Base-by-base conservation (phyloP, 1,284 basidiomycete species). In the Ganoderma lingzhi region DNA sequence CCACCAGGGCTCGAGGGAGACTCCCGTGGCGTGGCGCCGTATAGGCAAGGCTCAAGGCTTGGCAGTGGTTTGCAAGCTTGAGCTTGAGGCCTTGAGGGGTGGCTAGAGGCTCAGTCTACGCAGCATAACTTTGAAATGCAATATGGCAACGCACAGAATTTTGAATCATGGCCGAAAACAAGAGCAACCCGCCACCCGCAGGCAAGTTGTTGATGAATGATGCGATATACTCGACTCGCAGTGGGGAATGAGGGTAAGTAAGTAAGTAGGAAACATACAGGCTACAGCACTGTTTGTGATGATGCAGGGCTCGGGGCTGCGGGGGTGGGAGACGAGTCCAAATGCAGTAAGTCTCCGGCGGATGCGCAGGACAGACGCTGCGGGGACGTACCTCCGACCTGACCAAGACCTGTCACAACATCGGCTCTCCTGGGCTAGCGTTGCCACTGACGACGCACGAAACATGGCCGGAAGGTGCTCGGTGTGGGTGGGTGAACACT, bases 311-410 rank as follows among this genome's bases (percentile, higher is more conserved):
- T 19, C 19, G 45, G 1, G 45, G 45, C 45, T 48, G 48, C 23
- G n/a, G 23, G 19, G 48, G 48, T 10, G 23, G 12, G 48, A 12
- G 48, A 28, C 48, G 23, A 23, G 48, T 28, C 48, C 48, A 28
- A 51, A 51, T 51, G 48, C 48, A 51, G 48, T 51, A 51, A 51
- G 45, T 12, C 45, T 48, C 48, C 48, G 48, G 23, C 10, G 48
- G 48, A 28, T 51, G 48, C 3, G 23, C 48, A 28, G 1, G 19
- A 51, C 48, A 51, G 48, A 28, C 48, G 48, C 48, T 51, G 48
- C 23, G 23, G 23, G 23, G 48, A 51, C 48, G 48, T 19, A 51
- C 48, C 48, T 51, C 48, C 23, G 48, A 51, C 48, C 23, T 51
- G 23, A 51, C 48, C 28, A 10, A 35, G 48, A 51, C 48, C 23